These are phyloP conservation scores for Porodaedalea pini DNA, from an alignment of 1,284 basidiomycete genomes.

Conservation along the genomic window DNA sequence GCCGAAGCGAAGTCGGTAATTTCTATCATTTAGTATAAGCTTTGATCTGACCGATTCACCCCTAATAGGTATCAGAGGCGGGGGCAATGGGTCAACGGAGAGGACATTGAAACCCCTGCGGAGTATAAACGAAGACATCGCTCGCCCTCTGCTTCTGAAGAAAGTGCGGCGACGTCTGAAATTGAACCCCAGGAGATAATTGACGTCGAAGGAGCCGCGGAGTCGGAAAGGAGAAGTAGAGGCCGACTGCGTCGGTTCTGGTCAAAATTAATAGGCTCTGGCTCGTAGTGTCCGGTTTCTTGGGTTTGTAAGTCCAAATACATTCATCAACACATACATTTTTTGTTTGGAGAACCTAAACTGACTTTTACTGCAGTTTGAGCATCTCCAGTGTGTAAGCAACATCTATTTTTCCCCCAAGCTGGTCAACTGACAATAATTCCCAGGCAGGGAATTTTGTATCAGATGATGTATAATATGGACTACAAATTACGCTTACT, in stretches of 20 bases:
- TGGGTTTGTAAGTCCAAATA: too few species aligned
- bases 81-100: constrained; percentile 72
- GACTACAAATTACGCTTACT: too few species aligned
- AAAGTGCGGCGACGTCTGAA: neutral
- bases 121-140: constrained; percentile 73
- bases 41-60: neutral
- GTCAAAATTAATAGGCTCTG: neutral
- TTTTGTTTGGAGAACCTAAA: too few species aligned
- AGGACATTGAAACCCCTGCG: constrained; percentile 60
- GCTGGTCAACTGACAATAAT: too few species aligned
- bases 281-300: too few species aligned
- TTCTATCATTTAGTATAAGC: neutral
- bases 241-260: neutral
- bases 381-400: too few species aligned
- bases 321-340: too few species aligned
- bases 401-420: too few species aligned
- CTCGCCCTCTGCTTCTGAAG: neutral
- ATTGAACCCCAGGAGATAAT: neutral
- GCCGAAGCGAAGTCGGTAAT: constrained; percentile 61
- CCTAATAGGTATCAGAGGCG: constrained; percentile 44
- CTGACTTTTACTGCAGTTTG: too few species aligned
- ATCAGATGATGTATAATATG: too few species aligned
- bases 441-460: too few species aligned
- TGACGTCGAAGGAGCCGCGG: neutral
- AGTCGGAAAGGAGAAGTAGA: neutral